Percentiles rank a stretch among this genome's conserved stretches.
phyloP scores from a whole-genome alignment of 2,329 filamentous ascomycete species.

The Leptographium radiaticola region DNA sequence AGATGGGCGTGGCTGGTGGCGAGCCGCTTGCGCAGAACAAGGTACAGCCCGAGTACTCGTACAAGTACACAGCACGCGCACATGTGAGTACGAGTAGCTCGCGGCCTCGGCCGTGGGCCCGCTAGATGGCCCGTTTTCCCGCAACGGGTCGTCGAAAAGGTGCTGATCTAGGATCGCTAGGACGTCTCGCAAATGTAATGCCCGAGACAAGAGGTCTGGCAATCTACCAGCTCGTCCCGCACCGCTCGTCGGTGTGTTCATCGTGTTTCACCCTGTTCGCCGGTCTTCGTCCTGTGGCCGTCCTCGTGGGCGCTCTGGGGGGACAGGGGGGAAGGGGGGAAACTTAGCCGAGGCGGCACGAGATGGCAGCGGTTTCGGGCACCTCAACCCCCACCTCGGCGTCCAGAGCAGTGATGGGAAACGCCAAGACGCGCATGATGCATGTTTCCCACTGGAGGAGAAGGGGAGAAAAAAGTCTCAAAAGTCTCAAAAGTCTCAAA shows the following conservation, averaged over 20 bases:
- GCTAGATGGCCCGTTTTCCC: conserved; percentile 1
- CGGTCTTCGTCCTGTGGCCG: neutral
- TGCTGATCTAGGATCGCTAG: neutral
- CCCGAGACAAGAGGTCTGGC: neutral
- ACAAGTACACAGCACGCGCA: neutral
- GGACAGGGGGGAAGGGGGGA: no score
- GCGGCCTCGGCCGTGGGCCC: conserved; percentile 3
- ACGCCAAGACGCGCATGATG: neutral
- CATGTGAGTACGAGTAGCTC: neutral
- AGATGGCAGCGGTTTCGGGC: no score
- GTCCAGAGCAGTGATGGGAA: no score
- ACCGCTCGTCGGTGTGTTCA: no score
- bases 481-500: no score
- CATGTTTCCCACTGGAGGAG: no score
- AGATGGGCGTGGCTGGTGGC: no score
- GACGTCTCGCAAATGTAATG: neutral
- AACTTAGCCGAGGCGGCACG: no score
- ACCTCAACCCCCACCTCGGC: no score
- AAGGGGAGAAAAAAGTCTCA: no score
- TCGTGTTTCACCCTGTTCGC: no score
- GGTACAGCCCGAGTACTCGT: neutral
- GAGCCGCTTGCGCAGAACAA: neutral
- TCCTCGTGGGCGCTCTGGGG: no score
- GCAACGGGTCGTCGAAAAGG: neutral
- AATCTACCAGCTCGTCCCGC: neutral